phyloP scores from a whole-genome alignment of 2,329 filamentous ascomycete species.

The Cordyceps pruinosa region DNA sequence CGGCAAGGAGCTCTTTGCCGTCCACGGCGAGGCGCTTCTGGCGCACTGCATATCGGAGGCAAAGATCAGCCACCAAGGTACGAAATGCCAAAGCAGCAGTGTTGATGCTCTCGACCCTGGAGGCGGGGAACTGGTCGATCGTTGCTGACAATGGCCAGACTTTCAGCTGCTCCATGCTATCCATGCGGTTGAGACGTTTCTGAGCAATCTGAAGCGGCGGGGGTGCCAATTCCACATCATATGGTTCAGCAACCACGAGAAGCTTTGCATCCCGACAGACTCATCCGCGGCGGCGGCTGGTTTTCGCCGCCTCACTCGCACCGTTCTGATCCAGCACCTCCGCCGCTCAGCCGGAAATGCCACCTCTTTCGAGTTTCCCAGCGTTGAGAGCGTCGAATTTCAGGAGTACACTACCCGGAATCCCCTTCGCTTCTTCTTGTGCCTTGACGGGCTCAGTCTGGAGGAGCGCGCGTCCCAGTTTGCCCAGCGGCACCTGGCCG shows the following conservation, averaged over 20 bases:
- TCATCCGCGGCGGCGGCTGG: conserved; percentile 11
- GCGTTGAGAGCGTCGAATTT: neutral
- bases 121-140: neutral
- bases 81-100: conserved; percentile 2
- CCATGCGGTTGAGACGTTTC: conserved; percentile 60
- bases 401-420: neutral
- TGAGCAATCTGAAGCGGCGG: conserved; percentile 51
- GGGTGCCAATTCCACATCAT: conserved; percentile 65
- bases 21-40: conserved; percentile 69
- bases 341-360: conserved; percentile 14
- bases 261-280: conserved; percentile 45
- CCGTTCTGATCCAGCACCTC: conserved; percentile 59
- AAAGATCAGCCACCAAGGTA: conserved; percentile 55
- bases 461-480: neutral
- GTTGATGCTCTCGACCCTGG: neutral
- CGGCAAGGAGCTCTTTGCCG: conserved; percentile 63
- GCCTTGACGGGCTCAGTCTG: neutral
- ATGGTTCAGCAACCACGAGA: conserved; percentile 55
- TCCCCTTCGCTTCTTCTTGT: conserved; percentile 11
- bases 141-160: conserved; percentile 24
- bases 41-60: conserved; percentile 55
- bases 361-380: conserved; percentile 7
- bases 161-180: conserved; percentile 67
- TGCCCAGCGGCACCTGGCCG: neutral
- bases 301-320: conserved; percentile 45